These are phyloP conservation scores for Tuctoria greenei DNA, from an alignment of 176 grass and related monocot genomes.

Conservation along the genomic window DNA sequence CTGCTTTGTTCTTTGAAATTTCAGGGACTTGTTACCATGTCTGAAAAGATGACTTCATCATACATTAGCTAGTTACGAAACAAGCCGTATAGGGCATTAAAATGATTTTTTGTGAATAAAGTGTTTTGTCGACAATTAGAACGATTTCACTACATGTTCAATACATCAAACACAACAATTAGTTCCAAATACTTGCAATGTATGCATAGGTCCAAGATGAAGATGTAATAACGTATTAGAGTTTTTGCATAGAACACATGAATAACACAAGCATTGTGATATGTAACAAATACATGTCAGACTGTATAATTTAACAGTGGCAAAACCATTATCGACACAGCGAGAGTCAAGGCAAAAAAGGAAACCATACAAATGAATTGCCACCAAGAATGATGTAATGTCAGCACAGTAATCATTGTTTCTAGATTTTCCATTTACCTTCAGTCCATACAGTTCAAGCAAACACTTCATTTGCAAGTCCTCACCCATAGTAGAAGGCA, in stretches of 20 bases:
- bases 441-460: slow-evolving; percentile 95
- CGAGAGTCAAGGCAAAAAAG: slow-evolving; percentile 21
- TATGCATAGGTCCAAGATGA: slow-evolving; percentile 8
- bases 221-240: not conserved
- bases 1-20: not conserved
- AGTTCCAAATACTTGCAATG: not conserved
- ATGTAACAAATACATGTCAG: slow-evolving; percentile 23
- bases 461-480: slow-evolving; percentile 99
- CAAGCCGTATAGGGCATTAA: no score
- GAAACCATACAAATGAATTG: slow-evolving; percentile 23
- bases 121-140: no score
- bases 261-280: not conserved
- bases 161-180: not conserved
- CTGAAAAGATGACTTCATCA: no score
- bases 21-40: not conserved
- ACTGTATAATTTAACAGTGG: slow-evolving; percentile 11
- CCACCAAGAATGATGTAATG: slow-evolving; percentile 14
- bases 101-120: no score
- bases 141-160: not conserved
- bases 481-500: slow-evolving; percentile 85
- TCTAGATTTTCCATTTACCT: slow-evolving; percentile 56
- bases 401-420: slow-evolving; percentile 22
- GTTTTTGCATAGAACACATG: slow-evolving; percentile 3
- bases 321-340: slow-evolving; percentile 11
- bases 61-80: no score